phyloP scores from a whole-genome alignment of 371 early-diverging fungal species.

The Umbelopsis sp. region DNA sequence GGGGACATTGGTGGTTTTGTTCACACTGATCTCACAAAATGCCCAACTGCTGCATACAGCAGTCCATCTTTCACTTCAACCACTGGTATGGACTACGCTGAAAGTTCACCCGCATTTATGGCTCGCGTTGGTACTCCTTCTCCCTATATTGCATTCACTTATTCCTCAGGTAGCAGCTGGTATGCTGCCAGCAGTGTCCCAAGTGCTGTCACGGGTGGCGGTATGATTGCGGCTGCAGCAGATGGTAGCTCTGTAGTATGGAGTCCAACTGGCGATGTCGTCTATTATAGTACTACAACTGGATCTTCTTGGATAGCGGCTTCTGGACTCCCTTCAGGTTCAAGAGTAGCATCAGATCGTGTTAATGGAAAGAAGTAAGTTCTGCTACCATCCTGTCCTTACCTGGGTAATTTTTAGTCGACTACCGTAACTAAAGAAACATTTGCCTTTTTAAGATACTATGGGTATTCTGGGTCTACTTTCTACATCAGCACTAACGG shows the following conservation, averaged over 20 bases:
- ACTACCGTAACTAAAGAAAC: not conserved
- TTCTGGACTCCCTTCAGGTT: not conserved
- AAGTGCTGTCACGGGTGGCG: not conserved
- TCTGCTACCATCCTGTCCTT: not conserved
- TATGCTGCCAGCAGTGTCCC: not conserved
- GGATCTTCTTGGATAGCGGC: not conserved
- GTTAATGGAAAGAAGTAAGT: not conserved
- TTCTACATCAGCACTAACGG: not conserved
- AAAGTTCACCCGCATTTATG: not conserved
- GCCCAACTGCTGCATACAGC: not conserved
- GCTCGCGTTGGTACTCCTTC: not conserved
- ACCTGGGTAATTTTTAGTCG: too few species aligned
- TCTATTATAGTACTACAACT: not conserved
- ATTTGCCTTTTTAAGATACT: not conserved
- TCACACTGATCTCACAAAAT: not conserved
- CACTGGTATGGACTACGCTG: not conserved
- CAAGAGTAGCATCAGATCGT: not conserved
- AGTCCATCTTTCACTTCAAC: not conserved
- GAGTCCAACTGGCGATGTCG: not conserved
- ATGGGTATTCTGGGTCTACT: not conserved
- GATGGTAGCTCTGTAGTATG: not conserved
- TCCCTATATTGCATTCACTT: not conserved
- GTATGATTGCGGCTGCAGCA: not conserved
- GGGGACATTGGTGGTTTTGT: not conserved
- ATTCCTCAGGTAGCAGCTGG: not conserved